Conservation (phyloP, 257 asterid genomes). For the Solanum arcanum region DNA sequence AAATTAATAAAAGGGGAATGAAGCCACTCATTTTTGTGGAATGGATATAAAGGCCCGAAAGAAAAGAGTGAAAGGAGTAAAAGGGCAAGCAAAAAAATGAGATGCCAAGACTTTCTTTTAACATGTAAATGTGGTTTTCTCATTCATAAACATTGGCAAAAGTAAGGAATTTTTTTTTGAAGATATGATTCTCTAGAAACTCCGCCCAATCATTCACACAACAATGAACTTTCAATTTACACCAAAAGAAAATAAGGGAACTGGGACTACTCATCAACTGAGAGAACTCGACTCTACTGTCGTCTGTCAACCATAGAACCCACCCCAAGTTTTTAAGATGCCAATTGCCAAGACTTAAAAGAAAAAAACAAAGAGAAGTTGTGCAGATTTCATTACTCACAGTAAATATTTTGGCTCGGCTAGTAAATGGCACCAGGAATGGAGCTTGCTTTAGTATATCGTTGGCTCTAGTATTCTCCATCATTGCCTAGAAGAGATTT, state of each 20-base stretch:
- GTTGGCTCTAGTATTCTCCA: slow-evolving; percentile 69
- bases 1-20: not conserved
- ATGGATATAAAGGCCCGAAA: not conserved
- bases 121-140: not conserved
- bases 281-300: not conserved
- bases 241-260: not conserved
- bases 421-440: slow-evolving; percentile 91
- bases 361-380: not conserved
- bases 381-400: slow-evolving; percentile 41
- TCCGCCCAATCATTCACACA: not conserved
- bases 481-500: slow-evolving; percentile 53
- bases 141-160: not conserved
- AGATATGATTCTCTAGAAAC: not conserved
- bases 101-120: not conserved
- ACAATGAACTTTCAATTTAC: not conserved
- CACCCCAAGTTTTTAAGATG: not conserved
- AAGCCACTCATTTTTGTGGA: not conserved
- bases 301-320: not conserved
- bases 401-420: slow-evolving; percentile 82
- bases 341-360: not conserved
- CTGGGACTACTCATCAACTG: not conserved
- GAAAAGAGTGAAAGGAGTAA: not conserved
- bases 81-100: not conserved
- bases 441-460: slow-evolving; percentile 91
- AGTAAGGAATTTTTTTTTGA: not conserved